Percentiles rank a stretch among this genome's conserved stretches.
phyloP scores from a whole-genome alignment of 768 basidiomycete species.

The Pisolithus orientalis region DNA sequence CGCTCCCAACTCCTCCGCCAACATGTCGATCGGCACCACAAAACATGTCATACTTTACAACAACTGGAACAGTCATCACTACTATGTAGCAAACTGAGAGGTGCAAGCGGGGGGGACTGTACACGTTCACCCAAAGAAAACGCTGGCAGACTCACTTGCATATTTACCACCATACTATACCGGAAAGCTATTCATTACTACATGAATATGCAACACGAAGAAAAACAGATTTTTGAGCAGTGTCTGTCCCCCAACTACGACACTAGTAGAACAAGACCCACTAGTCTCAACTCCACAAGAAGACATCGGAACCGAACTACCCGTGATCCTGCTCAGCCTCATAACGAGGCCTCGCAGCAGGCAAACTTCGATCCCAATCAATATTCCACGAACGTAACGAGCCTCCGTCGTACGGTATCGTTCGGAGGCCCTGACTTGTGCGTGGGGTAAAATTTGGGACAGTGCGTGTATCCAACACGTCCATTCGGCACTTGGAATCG shows the following conservation, averaged over 20 bases:
- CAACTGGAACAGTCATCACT: too few species aligned
- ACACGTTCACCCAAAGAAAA: neutral
- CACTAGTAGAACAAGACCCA: slow-evolving; percentile 29
- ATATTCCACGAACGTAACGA: slow-evolving; percentile 76
- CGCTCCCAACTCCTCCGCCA: too few species aligned
- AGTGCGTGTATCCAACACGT: neutral
- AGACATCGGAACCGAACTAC: slow-evolving; percentile 38
- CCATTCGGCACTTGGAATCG: neutral
- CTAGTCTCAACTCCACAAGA: slow-evolving; percentile 58
- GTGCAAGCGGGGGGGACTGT: too few species aligned
- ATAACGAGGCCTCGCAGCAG: slow-evolving; percentile 54
- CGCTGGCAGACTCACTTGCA: too few species aligned
- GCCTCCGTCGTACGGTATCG: slow-evolving; percentile 38
- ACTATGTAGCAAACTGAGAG: too few species aligned
- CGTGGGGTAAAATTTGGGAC: slow-evolving; percentile 15
- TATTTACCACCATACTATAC: too few species aligned
- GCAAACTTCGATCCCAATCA: slow-evolving; percentile 28
- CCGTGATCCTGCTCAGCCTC: slow-evolving; percentile 41
- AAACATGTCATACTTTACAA: too few species aligned
- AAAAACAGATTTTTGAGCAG: slow-evolving; percentile 17
- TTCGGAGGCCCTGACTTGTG: slow-evolving; percentile 64
- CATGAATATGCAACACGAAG: neutral
- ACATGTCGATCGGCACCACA: too few species aligned
- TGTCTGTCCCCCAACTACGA: slow-evolving; percentile 69
- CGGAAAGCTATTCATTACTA: too few species aligned